A percentile compares a stretch with the other conserved stretches of the same genome.
Conservation (phyloP, 1,284 basidiomycete species). For the Trametes hirsuta region DNA sequence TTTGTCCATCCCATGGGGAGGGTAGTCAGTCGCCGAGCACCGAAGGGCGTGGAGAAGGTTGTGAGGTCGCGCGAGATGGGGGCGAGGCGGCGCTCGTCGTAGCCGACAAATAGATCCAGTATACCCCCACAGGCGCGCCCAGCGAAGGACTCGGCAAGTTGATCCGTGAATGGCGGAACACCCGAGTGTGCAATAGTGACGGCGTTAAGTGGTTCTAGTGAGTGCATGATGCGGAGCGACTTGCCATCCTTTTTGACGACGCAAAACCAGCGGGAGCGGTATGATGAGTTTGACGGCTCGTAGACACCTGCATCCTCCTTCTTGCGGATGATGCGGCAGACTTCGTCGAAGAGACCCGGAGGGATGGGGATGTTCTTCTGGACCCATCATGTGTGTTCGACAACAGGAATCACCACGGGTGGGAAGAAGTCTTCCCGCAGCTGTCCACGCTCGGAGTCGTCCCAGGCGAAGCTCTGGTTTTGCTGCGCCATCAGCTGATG, state of each 20-base stretch:
- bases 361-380: conserved; percentile 43
- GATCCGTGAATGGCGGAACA: conserved; percentile 30
- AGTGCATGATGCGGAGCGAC: conserved; percentile 36
- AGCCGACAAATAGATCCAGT: conserved; percentile 30
- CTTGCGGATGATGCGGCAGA: conserved; percentile 34
- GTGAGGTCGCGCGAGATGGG: conserved; percentile 32
- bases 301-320: conserved; percentile 40
- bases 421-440: conserved; percentile 16
- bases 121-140: conserved; percentile 25
- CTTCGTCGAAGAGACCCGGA: conserved; percentile 37
- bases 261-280: conserved; percentile 43
- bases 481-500: conserved; percentile 36
- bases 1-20: conserved; percentile 45
- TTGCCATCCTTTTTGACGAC: conserved; percentile 43
- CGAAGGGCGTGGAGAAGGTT: conserved; percentile 19
- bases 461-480: conserved; percentile 25
- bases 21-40: conserved; percentile 24
- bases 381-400: conserved; percentile 39
- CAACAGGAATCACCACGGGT: conserved; percentile 5
- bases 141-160: conserved; percentile 32
- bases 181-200: conserved; percentile 37
- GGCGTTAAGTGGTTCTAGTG: conserved; percentile 35
- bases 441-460: conserved; percentile 5
- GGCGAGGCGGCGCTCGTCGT: conserved; percentile 24
- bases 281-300: conserved; percentile 41